Conservation (phyloP, 2,329 filamentous ascomycete species). For the Albophoma yamanashiensis region DNA sequence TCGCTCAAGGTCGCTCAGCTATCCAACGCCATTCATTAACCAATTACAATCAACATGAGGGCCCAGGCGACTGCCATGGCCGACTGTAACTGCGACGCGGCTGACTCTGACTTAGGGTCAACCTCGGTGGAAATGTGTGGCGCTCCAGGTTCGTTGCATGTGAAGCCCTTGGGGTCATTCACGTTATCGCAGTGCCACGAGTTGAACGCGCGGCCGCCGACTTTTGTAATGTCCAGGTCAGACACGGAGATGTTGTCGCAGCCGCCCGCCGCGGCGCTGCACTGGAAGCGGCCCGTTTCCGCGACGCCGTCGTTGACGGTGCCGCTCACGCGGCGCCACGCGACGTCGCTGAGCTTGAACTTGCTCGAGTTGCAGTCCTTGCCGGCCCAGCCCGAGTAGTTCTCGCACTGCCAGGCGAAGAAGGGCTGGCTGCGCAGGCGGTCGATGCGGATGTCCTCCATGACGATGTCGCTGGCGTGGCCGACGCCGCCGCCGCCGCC, state of each 20-base stretch:
- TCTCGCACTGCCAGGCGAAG: conserved; percentile 24
- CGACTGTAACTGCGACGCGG: neutral
- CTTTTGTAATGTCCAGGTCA: conserved; percentile 11
- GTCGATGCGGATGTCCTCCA: conserved; percentile 19
- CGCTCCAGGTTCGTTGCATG: conserved; percentile 4
- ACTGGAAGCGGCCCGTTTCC: conserved; percentile 17
- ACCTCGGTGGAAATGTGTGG: accelerated
- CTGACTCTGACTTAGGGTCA: neutral
- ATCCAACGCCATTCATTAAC: neutral
- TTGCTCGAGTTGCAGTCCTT: conserved; percentile 22
- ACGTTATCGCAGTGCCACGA: conserved; percentile 18
- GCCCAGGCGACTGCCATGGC: neutral
- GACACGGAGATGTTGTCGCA: conserved; percentile 17
- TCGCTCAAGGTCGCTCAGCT: neutral
- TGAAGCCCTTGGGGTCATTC: conserved; percentile 11
- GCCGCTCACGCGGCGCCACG: conserved; percentile 16
- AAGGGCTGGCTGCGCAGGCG: conserved; percentile 17
- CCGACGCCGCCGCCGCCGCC: conserved; percentile 46
- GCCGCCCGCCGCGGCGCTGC: conserved; percentile 18
- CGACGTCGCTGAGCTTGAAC: conserved; percentile 18
- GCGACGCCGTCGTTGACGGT: conserved; percentile 14
- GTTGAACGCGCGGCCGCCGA: conserved; percentile 7
- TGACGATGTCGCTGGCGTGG: conserved; percentile 18
- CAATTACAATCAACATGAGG: neutral
- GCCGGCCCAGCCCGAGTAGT: conserved; percentile 21